Conservation (phyloP, 495 filamentous ascomycete genomes). For the Lepidopterella palustris region DNA sequence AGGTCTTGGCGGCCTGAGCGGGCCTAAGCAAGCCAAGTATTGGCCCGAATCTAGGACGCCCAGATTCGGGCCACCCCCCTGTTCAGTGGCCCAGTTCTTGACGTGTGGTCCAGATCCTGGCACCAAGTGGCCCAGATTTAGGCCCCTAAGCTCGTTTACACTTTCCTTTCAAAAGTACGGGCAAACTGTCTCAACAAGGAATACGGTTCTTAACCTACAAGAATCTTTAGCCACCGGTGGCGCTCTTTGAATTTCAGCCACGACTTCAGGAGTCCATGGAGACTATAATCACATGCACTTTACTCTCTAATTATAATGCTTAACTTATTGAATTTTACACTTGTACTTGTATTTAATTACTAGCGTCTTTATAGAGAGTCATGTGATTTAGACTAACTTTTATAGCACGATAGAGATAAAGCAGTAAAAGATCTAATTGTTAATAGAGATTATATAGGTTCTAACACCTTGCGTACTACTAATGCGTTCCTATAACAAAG, state of each 20-base stretch:
- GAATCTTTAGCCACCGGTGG: not conserved
- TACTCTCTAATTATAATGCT: not conserved
- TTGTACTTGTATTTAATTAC: not conserved
- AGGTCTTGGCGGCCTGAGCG: no score
- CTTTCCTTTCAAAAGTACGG: not conserved
- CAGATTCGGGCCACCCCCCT: not conserved
- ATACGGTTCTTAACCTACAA: not conserved
- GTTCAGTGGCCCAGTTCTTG: not conserved
- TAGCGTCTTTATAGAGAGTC: not conserved
- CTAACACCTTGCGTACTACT: no score
- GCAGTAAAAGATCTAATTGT: not conserved
- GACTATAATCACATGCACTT: not conserved
- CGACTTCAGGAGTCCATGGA: not conserved
- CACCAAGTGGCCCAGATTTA: not conserved
- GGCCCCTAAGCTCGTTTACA: not conserved
- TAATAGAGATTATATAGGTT: no score
- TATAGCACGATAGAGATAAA: not conserved
- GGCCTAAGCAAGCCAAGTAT: not conserved
- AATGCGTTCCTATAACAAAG: not conserved
- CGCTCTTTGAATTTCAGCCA: not conserved
- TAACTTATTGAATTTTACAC: not conserved
- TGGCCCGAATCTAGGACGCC: not conserved
- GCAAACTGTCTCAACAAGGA: not conserved
- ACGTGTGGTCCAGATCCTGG: not conserved
- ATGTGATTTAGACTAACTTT: not conserved